Percentiles rank a stretch among this genome's conserved stretches.
Conservation (phyloP, 2,329 filamentous ascomycete species). For the Didymella lethalis region DNA sequence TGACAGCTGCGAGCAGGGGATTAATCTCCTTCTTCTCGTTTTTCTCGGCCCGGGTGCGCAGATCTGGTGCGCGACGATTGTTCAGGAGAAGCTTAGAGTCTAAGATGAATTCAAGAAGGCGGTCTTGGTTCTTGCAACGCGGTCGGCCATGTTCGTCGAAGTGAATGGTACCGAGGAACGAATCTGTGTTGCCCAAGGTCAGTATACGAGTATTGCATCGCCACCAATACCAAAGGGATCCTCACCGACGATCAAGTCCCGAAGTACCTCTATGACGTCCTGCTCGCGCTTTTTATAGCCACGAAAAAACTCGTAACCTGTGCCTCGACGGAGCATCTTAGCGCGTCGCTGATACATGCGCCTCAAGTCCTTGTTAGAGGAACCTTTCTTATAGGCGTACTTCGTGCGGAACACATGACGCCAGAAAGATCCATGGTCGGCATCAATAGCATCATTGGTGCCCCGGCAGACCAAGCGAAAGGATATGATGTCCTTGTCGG, state of each 20-base stretch:
- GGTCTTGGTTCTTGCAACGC: slow-evolving; percentile 46
- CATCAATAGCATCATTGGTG: slow-evolving; percentile 52
- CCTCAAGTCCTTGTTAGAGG: slow-evolving; percentile 44
- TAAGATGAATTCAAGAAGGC: slow-evolving; percentile 43
- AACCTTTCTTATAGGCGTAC: slow-evolving; percentile 50
- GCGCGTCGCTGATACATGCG: slow-evolving; percentile 47
- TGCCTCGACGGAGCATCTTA: slow-evolving; percentile 32
- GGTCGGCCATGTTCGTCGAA: slow-evolving; percentile 32
- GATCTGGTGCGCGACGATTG: slow-evolving; percentile 31
- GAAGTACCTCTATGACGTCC: slow-evolving; percentile 50
- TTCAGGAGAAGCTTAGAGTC: slow-evolving; percentile 40
- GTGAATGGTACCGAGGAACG: slow-evolving; percentile 37
- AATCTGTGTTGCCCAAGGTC: slow-evolving; percentile 31
- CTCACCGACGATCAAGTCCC: slow-evolving; percentile 56
- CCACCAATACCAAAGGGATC: not conserved
- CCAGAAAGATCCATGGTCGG: slow-evolving; percentile 57
- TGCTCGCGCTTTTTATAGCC: slow-evolving; percentile 38
- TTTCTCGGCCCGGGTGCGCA: not conserved
- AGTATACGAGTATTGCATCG: too few relatives aligned
- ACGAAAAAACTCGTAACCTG: slow-evolving; percentile 29
- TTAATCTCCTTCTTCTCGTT: slow-evolving; percentile 19
- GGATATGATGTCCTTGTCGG: slow-evolving; percentile 55
- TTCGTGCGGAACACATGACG: slow-evolving; percentile 52
- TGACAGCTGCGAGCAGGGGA: slow-evolving; percentile 37
- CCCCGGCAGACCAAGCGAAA: slow-evolving; percentile 53